Evolutionary conservation across 2,329 filamentous ascomycete species (phyloP), one percentile per base, ranked within the genome.

Genomic region (Penicillium expansum): DNA sequence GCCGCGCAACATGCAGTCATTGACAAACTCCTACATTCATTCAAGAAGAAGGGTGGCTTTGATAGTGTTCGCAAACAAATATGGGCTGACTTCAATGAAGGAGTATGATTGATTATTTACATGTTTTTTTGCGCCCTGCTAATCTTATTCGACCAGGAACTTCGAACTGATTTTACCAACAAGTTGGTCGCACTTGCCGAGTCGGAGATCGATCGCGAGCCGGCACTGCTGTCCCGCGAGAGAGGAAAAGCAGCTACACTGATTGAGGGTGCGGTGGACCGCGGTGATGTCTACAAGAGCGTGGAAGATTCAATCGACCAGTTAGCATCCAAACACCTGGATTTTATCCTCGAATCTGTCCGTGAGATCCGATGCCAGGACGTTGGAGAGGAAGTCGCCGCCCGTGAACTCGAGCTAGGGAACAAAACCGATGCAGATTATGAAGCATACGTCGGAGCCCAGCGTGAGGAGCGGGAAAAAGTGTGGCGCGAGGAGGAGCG

Each of bases 21-120:
- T 54, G 84, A 87, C 68, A 78, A 78, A 62, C 77, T 88, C 43
- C 76, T 86, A 18, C 80, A 85, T 67, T 83, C 82, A 0, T 86
- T 86, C 70, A 86, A 86, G 72, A 87, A 87, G 72, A 86, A 86
- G 70, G 85, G 85, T 61, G 83, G 84, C 55, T 88, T 86, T 65
- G 85, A 88, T 69, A 76, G 74, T 48, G 73, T 87, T 54, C 81
- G 85, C 57, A 87, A 86, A 70, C 79, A 82, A 57, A 74, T 85
- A 3, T 85, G 84, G 76, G 79, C 82, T 13, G 79, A 84, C 55
- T 87, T 83, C 59, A 79, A 82, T 56, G 75, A 80, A 50, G 78
- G 79, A 58, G 82, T 84, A 77, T 59, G 79, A 56, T 39, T 41
- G 44, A 53, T 41, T 43, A 6, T 50, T 57, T n/a, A 35, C 18